Evolutionary conservation across 345 rosid genomes (phyloP), one percentile per base, ranked within the genome.

Genomic region (Isatis tinctoria): DNA sequence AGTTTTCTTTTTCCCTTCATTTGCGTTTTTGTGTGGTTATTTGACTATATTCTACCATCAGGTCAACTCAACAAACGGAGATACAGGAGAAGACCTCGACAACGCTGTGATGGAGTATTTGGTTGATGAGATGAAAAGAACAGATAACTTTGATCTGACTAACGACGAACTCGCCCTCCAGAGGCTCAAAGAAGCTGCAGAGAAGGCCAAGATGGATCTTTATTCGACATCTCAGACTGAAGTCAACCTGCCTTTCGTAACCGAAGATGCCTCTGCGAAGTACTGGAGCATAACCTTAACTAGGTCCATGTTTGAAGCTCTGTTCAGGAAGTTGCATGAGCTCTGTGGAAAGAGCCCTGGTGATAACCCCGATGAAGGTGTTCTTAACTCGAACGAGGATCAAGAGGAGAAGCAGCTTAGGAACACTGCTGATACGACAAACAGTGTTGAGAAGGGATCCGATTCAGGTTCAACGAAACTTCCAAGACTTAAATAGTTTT

Each of bases 21-120:
- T 39, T 8, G 7, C 20, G 2, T 49, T 33, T 36, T 33, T 72
- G 48, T n/a, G n/a, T n/a, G n/a, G n/a, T n/a, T n/a, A n/a, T n/a
- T n/a, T 70, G 59, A 39, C 5, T 0, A 2, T 26, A 18, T 64
- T 13, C 4, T 44, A n/a, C 22, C 41, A 6, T 58, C 41, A 83
- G 86, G 87, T 83, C 8, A 83, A 83, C 77, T 82, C 87, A 26
- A 84, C 85, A 27, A 84, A 79, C 72, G 85, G 87, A 43, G 85
- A 84, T 73, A 84, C 87, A 71, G 87, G 87, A 27, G 85, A 84
- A 60, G 87, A 84, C 39, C 82, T 84, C 52, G 87, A 84, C 47
- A 82, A 82, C 67, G 65, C 83, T 3, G 27, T 84, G 51, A 54
- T 84, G 49, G 83, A 82, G n/a, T 82, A 73, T 74, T 45, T 82